These are phyloP conservation scores for Colletotrichum destructivum DNA, from an alignment of 2,329 filamentous ascomycete species.

Conservation along the genomic window DNA sequence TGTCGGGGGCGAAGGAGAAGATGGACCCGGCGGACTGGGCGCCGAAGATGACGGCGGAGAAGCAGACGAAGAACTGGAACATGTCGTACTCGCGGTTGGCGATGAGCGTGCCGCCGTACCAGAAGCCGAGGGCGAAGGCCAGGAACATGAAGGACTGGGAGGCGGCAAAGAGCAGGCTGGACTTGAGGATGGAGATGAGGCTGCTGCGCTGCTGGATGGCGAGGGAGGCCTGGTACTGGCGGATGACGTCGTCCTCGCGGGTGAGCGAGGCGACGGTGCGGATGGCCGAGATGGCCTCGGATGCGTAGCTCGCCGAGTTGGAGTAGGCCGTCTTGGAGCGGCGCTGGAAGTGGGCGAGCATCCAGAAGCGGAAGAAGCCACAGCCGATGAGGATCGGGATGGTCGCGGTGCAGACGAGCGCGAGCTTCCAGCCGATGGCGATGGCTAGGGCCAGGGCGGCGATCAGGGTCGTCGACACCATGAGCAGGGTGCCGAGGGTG, in stretches of 20 bases:
- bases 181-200: constrained; percentile 81
- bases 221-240: constrained; percentile 78
- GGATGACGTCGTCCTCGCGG: constrained; percentile 84
- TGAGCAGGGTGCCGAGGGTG: constrained; percentile 88
- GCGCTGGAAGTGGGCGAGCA: constrained; percentile 83
- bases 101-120: constrained; percentile 88
- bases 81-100: constrained; percentile 78
- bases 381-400: constrained; percentile 84
- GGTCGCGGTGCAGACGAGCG: constrained; percentile 84
- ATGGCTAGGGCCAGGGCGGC: constrained; percentile 79
- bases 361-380: constrained; percentile 90
- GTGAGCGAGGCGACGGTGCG: constrained; percentile 94
- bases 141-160: constrained; percentile 89
- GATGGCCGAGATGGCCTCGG: constrained; percentile 94
- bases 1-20: constrained; percentile 92
- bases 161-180: constrained; percentile 84
- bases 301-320: constrained; percentile 87
- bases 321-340: constrained; percentile 87
- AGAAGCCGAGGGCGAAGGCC: constrained; percentile 90
- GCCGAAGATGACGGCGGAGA: constrained; percentile 89
- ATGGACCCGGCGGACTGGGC: constrained; percentile 92
- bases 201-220: constrained; percentile 77
- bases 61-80: constrained; percentile 94
- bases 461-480: constrained; percentile 84
- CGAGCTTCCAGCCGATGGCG: constrained; percentile 89